These are phyloP conservation scores for Quaeritorhiza haematococci DNA, from an alignment of 371 early-diverging fungal genomes.

Conservation along the genomic window DNA sequence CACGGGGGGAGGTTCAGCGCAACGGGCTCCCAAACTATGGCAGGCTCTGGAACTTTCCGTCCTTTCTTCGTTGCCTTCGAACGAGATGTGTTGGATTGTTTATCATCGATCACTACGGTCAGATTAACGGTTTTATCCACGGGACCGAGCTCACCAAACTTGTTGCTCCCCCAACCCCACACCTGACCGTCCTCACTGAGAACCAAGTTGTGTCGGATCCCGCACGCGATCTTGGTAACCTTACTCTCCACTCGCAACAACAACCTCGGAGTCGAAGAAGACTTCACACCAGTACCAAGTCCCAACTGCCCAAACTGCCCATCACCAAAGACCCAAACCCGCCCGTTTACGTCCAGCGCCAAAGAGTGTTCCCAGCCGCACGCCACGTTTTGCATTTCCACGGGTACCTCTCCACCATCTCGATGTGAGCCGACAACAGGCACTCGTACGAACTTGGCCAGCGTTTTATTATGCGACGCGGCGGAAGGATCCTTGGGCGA, in stretches of 20 bases:
- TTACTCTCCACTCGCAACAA: background rate
- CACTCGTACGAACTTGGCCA: background rate
- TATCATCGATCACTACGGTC: background rate
- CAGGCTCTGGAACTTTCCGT: background rate
- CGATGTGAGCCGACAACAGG: background rate
- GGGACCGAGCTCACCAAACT: constrained; percentile 55
- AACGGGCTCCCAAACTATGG: background rate
- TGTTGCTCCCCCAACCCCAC: constrained; percentile 57
- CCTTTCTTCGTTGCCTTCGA: background rate
- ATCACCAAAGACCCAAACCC: constrained; percentile 52
- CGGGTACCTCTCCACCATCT: background rate
- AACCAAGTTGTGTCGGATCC: constrained; percentile 57
- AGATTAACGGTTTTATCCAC: background rate
- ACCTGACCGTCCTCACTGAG: constrained; percentile 39
- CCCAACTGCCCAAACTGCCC: constrained; percentile 63
- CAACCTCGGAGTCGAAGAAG: background rate
- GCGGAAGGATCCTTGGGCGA: constrained; percentile 18
- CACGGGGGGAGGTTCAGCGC: constrained; percentile 3
- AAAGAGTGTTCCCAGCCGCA: constrained; percentile 66
- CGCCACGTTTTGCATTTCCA: constrained; percentile 34
- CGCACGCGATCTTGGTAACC: constrained; percentile 49
- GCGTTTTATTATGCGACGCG: too few species aligned
- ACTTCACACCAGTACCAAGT: constrained; percentile 14
- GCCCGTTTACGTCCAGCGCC: constrained; percentile 35
- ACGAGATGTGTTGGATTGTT: background rate